Conservation (phyloP, 306 rosid genomes). For the Vicia villosa region DNA sequence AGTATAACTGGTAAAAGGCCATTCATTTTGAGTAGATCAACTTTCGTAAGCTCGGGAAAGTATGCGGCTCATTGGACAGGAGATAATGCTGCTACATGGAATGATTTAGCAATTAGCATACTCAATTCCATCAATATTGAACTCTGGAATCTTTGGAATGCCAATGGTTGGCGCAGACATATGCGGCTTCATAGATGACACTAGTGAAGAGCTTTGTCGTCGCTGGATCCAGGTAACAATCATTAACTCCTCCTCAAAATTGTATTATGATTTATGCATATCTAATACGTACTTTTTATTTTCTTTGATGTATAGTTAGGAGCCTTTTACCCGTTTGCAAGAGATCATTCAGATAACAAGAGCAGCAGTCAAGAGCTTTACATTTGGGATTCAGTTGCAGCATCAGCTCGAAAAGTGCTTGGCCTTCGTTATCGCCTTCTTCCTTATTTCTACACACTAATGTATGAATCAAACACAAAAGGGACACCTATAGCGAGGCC, state of each 20-base stretch:
- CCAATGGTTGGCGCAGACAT: constrained; percentile 97
- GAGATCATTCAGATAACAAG: constrained; percentile 66
- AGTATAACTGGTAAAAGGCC: constrained; percentile 77
- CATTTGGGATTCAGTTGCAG: constrained; percentile 86
- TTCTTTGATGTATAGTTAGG: constrained; percentile 60
- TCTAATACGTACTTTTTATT: background rate
- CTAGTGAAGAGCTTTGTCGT: constrained; percentile 82
- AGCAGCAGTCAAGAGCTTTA: constrained; percentile 74
- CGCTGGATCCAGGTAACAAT: constrained; percentile 82
- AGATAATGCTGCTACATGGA: constrained; percentile 84
- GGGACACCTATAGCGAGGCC: constrained; percentile 90
- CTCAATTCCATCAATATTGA: constrained; percentile 67
- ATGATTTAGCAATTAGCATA: constrained; percentile 83
- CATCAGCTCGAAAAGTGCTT: constrained; percentile 76
- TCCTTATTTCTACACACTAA: constrained; percentile 78
- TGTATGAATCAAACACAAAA: constrained; percentile 69
- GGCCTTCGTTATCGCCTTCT: constrained; percentile 83
- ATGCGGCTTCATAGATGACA: constrained; percentile 70
- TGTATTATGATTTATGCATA: too few species aligned
- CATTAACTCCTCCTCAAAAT: too few species aligned
- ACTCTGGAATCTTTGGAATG: constrained; percentile 77
- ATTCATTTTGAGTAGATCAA: constrained; percentile 79
- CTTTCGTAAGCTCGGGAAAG: constrained; percentile 87
- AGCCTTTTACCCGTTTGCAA: constrained; percentile 86
- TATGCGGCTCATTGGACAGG: constrained; percentile 96